Evolutionary conservation across 2,329 filamentous ascomycete species (phyloP).

Genomic region (Ceratocystis smalleyi): DNA sequence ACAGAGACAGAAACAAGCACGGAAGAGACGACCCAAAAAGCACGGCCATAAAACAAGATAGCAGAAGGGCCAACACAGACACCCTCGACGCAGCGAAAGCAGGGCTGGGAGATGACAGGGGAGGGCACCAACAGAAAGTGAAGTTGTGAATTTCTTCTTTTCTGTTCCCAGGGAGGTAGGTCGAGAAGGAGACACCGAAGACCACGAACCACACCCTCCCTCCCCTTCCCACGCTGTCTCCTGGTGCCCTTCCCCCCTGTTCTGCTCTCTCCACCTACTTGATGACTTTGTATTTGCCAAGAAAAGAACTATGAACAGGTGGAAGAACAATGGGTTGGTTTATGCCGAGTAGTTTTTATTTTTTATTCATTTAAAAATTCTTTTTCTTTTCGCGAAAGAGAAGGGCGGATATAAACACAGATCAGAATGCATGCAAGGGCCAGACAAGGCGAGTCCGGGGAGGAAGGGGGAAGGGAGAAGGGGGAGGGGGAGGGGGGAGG

Average conservation of each 20-base stretch:
- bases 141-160: background rate
- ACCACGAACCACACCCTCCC: background rate
- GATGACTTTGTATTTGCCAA: background rate
- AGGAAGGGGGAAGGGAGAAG: background rate
- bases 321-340: background rate
- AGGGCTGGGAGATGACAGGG: slow-evolving; percentile 3
- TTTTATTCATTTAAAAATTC: no score
- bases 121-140: slow-evolving; percentile 2
- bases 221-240: background rate
- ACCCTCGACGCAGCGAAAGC: background rate
- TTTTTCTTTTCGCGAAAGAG: background rate
- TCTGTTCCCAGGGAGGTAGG: background rate
- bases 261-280: background rate
- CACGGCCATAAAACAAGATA: background rate
- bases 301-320: background rate
- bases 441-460: slow-evolving; percentile 1
- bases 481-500: background rate
- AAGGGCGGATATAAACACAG: background rate
- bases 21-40: background rate
- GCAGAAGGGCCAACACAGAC: background rate
- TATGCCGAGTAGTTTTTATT: background rate
- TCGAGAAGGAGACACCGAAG: background rate
- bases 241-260: background rate
- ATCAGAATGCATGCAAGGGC: slow-evolving; percentile 3
- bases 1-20: background rate